Evolutionary conservation across 176 grass and related monocot genomes (phyloP).

Genomic region (Aegilops tauschii): DNA sequence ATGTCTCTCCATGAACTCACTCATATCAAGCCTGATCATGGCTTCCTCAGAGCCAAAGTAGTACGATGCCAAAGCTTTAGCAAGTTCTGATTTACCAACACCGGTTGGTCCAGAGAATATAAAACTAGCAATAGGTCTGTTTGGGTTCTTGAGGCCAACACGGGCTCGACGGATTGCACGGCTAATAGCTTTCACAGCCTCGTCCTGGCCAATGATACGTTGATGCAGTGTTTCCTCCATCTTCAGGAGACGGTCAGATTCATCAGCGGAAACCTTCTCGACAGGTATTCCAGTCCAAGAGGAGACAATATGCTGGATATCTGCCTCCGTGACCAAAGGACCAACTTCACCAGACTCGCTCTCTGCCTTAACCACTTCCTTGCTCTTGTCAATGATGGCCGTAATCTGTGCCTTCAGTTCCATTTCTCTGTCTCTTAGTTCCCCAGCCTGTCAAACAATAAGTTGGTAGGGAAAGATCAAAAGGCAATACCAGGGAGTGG

Average conservation of each 20-base stretch:
- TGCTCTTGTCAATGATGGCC: slow-evolving; percentile 77
- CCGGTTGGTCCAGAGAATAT: slow-evolving; percentile 97
- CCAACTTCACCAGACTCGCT: slow-evolving; percentile 73
- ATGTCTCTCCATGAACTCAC: slow-evolving; percentile 99
- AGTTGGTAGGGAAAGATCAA: neutral
- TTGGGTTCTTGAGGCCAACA: slow-evolving; percentile 96
- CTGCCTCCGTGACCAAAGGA: slow-evolving; percentile 79
- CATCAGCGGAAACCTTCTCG: slow-evolving; percentile 89
- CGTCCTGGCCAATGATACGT: slow-evolving; percentile 93
- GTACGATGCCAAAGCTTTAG: slow-evolving; percentile 79
- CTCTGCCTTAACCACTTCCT: slow-evolving; percentile 90
- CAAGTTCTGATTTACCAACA: slow-evolving; percentile 95
- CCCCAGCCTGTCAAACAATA: slow-evolving; percentile 58
- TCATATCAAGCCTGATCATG: slow-evolving; percentile 98
- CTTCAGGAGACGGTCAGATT: slow-evolving; percentile 90
- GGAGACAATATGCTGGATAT: slow-evolving; percentile 97
- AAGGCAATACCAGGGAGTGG: neutral
- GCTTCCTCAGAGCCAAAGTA: slow-evolving; percentile 96
- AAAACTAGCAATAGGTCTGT: slow-evolving; percentile 93
- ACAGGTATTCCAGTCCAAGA: slow-evolving; percentile 97
- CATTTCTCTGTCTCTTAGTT: slow-evolving; percentile 81
- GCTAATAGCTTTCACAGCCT: slow-evolving; percentile 95
- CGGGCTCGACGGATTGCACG: slow-evolving; percentile 90
- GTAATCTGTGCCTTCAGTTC: slow-evolving; percentile 83
- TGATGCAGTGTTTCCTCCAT: slow-evolving; percentile 93